Conservation (phyloP, 345 rosid genomes). For the Populus euphratica region DNA sequence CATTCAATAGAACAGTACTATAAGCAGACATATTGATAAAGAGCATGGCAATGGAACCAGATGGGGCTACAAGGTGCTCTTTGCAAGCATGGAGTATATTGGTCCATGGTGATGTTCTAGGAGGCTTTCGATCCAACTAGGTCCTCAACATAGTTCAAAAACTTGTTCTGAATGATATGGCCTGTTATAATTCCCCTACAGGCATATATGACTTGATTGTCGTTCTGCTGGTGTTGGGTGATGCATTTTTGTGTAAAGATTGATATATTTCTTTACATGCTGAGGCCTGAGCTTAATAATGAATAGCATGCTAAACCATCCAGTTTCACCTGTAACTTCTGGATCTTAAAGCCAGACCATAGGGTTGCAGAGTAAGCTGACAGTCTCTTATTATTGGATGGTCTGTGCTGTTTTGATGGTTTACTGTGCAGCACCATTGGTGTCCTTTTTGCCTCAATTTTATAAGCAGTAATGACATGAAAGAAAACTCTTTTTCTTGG, state of each 20-base stretch:
- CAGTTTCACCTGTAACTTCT: not conserved
- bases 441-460: not conserved
- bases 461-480: too few relatives aligned
- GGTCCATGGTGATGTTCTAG: conserved; percentile 24
- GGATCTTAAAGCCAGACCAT: not conserved
- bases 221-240: not conserved
- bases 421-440: not conserved
- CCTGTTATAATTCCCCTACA: not conserved
- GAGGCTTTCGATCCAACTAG: conserved; percentile 26
- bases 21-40: conserved; percentile 28
- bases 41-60: conserved; percentile 33
- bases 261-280: not conserved
- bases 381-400: not conserved
- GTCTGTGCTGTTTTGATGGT: not conserved
- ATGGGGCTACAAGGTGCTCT: conserved; percentile 29
- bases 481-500: not conserved
- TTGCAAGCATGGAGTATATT: conserved; percentile 25
- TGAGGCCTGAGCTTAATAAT: not conserved
- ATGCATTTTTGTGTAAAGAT: not conserved
- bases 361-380: not conserved
- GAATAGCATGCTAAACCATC: not conserved
- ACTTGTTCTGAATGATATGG: conserved; percentile 23
- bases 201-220: not conserved
- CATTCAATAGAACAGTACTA: conserved; percentile 20
- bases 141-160: conserved; percentile 31